Conservation (phyloP, 2,329 filamentous ascomycete species). For the Colletotrichum sp. region DNA sequence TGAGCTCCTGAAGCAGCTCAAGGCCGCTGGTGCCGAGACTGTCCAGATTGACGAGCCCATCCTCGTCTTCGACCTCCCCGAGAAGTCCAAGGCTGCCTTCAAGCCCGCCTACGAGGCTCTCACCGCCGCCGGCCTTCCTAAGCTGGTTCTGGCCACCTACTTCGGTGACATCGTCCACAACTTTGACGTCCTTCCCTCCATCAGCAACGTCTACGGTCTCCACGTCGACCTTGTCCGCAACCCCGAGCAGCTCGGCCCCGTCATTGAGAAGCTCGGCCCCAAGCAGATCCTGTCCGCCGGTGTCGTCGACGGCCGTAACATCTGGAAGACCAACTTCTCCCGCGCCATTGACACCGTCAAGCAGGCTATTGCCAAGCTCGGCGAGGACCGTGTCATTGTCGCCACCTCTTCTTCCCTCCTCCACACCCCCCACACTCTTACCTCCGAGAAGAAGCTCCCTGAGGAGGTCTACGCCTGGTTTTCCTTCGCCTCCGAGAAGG, state of each 20-base stretch:
- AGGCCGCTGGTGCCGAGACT: conserved; percentile 92
- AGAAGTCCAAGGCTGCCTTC: conserved; percentile 95
- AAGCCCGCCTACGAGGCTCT: conserved; percentile 97
- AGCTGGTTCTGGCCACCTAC: conserved; percentile 93
- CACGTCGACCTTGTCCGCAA: conserved; percentile 98
- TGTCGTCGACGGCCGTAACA: conserved; percentile 98
- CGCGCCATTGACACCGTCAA: conserved; percentile 90
- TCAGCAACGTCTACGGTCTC: conserved; percentile 69
- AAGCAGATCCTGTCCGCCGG: conserved; percentile 92
- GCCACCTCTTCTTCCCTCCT: conserved; percentile 97
- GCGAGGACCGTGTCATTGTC: conserved; percentile 96
- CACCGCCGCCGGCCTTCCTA: conserved; percentile 78
- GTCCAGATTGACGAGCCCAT: conserved; percentile 99
- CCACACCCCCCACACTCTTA: conserved; percentile 97
- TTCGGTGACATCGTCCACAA: conserved; percentile 99
- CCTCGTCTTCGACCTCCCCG: conserved; percentile 90
- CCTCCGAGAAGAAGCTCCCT: conserved; percentile 95
- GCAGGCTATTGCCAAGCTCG: conserved; percentile 89
- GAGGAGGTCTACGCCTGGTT: conserved; percentile 82
- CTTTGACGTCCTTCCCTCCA: conserved; percentile 82
- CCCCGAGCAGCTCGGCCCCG: conserved; percentile 93
- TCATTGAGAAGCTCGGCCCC: conserved; percentile 81
- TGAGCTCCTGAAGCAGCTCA: conserved; percentile 90
- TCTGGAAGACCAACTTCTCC: conserved; percentile 99
- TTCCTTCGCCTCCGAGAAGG: conserved; percentile 97